Conservation (phyloP, 352 stramenopile genomes). For the Phytophthora sansomeana region DNA sequence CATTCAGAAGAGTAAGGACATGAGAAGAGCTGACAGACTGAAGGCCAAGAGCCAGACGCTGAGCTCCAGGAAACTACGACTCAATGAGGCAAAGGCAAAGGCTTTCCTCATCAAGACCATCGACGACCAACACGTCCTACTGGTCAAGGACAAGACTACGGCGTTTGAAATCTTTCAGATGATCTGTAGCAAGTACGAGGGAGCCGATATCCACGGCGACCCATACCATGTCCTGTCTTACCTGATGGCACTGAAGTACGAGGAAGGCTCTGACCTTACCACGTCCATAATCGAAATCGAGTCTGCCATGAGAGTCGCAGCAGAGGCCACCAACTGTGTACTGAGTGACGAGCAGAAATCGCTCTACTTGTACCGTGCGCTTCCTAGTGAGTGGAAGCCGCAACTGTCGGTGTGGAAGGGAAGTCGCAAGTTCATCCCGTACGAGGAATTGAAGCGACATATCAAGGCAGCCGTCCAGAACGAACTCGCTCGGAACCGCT, state of each 20-base stretch:
- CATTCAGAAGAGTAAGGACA: slow-evolving; percentile 5
- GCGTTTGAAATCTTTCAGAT: slow-evolving; percentile 21
- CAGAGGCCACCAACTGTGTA: slow-evolving; percentile 1
- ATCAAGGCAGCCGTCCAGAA: slow-evolving; percentile 14
- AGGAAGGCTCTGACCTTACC: background rate
- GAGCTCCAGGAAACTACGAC: slow-evolving; percentile 20
- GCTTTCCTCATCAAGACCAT: slow-evolving; percentile 15
- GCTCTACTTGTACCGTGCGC: slow-evolving; percentile 11
- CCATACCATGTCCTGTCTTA: slow-evolving; percentile 21
- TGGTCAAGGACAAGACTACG: slow-evolving; percentile 19
- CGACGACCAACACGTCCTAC: slow-evolving; percentile 18
- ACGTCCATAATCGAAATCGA: background rate
- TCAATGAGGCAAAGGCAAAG: slow-evolving; percentile 13
- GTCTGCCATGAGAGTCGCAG: background rate
- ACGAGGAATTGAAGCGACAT: slow-evolving; percentile 13
- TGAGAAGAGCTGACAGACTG: slow-evolving; percentile 14
- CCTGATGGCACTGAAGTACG: slow-evolving; percentile 9
- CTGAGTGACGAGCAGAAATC: slow-evolving; percentile 16
- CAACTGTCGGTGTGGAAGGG: slow-evolving; percentile 12
- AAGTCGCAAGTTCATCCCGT: slow-evolving; percentile 13
- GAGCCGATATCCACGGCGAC: slow-evolving; percentile 5
- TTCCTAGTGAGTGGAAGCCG: slow-evolving; percentile 2
- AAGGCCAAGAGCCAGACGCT: slow-evolving; percentile 13
- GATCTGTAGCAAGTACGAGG: slow-evolving; percentile 18
- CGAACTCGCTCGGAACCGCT: slow-evolving; percentile 16